A percentile compares a stretch with the other conserved stretches of the same genome.
Evolutionary conservation across 805 yeast species (phyloP).

Genomic region (Saccharomycopsis olivae): DNA sequence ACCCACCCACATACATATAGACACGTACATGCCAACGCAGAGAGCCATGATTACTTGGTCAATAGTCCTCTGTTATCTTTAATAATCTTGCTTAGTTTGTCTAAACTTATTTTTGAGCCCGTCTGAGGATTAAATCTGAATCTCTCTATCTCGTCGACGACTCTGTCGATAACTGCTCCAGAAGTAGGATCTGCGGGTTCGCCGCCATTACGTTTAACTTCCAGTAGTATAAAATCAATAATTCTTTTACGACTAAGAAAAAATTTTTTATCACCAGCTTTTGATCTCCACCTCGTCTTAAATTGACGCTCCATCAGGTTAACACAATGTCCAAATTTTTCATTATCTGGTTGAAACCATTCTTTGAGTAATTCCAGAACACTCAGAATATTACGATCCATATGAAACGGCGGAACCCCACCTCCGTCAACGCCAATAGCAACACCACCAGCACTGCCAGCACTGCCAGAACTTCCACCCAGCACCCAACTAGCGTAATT

Average conservation of each 20-base stretch:
- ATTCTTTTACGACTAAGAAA: slow-evolving; percentile 10
- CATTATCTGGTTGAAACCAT: slow-evolving; percentile 12
- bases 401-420: slow-evolving; percentile 14
- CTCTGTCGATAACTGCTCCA: neutral
- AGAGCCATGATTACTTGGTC: no score
- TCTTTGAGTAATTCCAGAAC: slow-evolving; percentile 9
- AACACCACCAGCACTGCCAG: no score
- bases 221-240: slow-evolving; percentile 5
- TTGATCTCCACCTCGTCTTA: slow-evolving; percentile 9
- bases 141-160: slow-evolving; percentile 6
- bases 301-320: slow-evolving; percentile 4
- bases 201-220: neutral
- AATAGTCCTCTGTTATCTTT: no score
- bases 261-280: slow-evolving; percentile 13
- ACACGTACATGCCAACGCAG: no score
- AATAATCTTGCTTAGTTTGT: slow-evolving; percentile 10
- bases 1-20: no score
- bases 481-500: no score
- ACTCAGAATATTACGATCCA: slow-evolving; percentile 10
- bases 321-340: slow-evolving; percentile 9
- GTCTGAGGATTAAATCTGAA: slow-evolving; percentile 7
- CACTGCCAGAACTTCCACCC: no score
- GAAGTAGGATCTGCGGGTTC: neutral
- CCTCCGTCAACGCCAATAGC: no score
- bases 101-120: slow-evolving; percentile 12